Evolutionary conservation across 2,329 filamentous ascomycete genomes (phyloP).

Genomic region (Phaeosphaeria sp.): DNA sequence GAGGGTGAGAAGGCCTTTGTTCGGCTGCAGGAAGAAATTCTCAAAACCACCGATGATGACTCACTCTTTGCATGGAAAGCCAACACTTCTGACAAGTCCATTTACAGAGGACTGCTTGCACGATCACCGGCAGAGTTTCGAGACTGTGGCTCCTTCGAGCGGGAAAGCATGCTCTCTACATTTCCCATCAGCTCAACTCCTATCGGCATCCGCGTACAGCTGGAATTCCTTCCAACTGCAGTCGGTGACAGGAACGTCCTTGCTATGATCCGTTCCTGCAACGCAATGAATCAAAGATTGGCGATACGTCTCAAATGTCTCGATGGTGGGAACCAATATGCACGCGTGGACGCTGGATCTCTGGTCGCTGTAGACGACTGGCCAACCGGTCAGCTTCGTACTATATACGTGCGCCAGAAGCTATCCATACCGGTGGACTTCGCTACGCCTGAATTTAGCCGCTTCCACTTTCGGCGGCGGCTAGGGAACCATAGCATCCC

Average conservation of each 20-base stretch:
- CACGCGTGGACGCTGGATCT: slow-evolving; percentile 55
- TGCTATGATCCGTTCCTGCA: slow-evolving; percentile 29
- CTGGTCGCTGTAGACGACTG: slow-evolving; percentile 56
- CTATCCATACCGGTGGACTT: slow-evolving; percentile 29
- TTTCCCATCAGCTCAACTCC: slow-evolving; percentile 28
- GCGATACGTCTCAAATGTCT: slow-evolving; percentile 31
- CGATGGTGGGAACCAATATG: slow-evolving; percentile 43
- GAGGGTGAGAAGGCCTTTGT: slow-evolving; percentile 38
- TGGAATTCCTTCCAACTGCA: slow-evolving; percentile 28
- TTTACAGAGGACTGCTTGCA: slow-evolving; percentile 33
- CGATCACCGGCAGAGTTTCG: slow-evolving; percentile 30
- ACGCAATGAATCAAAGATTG: slow-evolving; percentile 29
- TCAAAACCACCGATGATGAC: slow-evolving; percentile 37
- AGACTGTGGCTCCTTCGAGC: slow-evolving; percentile 26
- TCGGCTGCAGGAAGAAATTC: slow-evolving; percentile 36
- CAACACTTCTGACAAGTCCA: slow-evolving; percentile 15
- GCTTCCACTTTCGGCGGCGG: slow-evolving; percentile 29
- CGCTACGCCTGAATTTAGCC: slow-evolving; percentile 24
- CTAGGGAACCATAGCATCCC: slow-evolving; percentile 19
- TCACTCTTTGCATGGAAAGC: slow-evolving; percentile 36
- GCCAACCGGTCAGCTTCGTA: slow-evolving; percentile 31
- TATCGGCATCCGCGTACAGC: slow-evolving; percentile 30
- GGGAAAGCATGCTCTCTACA: slow-evolving; percentile 23
- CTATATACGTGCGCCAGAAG: slow-evolving; percentile 32
- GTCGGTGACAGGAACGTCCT: slow-evolving; percentile 20